Evolutionary conservation across 2,329 filamentous ascomycete species (phyloP).

Genomic region (Fusarium agapanthi): DNA sequence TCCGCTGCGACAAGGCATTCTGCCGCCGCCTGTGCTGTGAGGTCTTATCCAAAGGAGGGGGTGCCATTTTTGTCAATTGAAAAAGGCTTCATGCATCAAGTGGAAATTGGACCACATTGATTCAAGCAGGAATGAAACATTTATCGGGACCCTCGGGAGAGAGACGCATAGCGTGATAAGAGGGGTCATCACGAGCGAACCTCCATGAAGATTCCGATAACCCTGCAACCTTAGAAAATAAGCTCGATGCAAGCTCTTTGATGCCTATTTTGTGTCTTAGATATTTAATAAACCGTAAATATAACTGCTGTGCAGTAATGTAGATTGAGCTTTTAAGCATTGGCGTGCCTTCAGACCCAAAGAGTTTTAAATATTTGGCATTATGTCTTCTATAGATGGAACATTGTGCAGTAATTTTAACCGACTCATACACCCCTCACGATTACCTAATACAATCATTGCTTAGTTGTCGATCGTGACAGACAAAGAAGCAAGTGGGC

Average conservation of each 20-base stretch:
- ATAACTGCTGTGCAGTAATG: neutral
- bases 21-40: neutral
- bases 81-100: neutral
- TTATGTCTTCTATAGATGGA: neutral
- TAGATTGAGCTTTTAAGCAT: neutral
- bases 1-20: neutral
- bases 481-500: neutral
- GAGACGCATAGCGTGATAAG: neutral
- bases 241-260: neutral
- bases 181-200: neutral
- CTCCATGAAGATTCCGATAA: neutral
- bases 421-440: fast-evolving
- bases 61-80: neutral
- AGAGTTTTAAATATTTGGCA: neutral
- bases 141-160: neutral
- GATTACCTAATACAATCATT: fast-evolving
- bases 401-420: fast-evolving
- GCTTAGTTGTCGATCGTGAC: neutral
- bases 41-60: fast-evolving
- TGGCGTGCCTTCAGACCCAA: fast-evolving
- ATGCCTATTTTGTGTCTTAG: fast-evolving
- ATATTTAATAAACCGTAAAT: fast-evolving
- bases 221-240: neutral
- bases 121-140: neutral
- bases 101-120: neutral